Evolutionary conservation across 257 asterid species (phyloP).

Genomic region (Lavandula angustifolia): DNA sequence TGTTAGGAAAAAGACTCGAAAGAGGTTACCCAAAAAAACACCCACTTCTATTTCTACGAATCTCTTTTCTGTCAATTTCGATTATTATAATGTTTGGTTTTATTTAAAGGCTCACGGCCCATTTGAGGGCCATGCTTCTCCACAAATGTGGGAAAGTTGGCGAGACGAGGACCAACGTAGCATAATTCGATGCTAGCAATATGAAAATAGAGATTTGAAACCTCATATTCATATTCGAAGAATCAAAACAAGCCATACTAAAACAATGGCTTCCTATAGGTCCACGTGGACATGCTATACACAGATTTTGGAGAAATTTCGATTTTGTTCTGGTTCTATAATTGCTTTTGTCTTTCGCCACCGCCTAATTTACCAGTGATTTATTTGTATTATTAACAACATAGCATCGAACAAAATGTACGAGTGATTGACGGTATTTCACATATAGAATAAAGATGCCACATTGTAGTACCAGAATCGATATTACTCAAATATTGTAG

Average conservation of each 20-base stretch:
- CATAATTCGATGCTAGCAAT: not conserved
- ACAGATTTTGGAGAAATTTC: no score
- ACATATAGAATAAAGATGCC: no score
- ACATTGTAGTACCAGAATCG: no score
- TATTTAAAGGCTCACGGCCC: not conserved
- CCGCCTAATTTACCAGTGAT: no score
- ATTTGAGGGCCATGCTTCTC: not conserved
- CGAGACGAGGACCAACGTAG: not conserved
- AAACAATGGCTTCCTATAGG: conserved; percentile 22
- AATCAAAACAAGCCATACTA: conserved; percentile 10
- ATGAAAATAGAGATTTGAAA: not conserved
- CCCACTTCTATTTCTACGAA: not conserved
- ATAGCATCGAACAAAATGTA: no score
- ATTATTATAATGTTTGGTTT: not conserved
- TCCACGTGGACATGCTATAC: conserved; percentile 46
- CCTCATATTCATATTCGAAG: not conserved
- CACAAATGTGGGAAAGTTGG: conserved; percentile 6
- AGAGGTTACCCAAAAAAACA: not conserved
- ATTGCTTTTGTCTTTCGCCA: no score
- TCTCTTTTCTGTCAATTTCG: not conserved
- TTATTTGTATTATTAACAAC: no score
- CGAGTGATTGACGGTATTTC: no score
- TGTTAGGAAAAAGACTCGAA: conserved; percentile 16
- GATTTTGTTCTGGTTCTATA: no score
- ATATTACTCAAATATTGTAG: no score